Evolutionary conservation across 805 yeast species (phyloP), one percentile per base, ranked within the genome.

Genomic region (Ogataea wickerhamii): DNA sequence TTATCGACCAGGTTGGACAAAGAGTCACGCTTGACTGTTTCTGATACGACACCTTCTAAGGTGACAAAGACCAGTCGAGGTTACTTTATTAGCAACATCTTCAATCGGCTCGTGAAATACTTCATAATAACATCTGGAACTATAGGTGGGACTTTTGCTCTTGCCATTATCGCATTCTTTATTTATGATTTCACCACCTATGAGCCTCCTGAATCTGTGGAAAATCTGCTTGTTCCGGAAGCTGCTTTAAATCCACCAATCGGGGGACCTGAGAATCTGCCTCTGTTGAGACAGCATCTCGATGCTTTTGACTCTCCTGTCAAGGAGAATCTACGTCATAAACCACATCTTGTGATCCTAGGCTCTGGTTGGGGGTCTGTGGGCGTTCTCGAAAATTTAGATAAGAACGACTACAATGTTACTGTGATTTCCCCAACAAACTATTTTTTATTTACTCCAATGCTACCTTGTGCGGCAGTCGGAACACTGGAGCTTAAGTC

Each of bases 341-440:
- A 70, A 54, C 82, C 82, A 24, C 70, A 71, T 43, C 60, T 80
- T 36, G 84, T 80, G 3, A 66, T 80, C 23, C 63, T 80, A 24
- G 87, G 87, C 13, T 71, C 80, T 26, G 87, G 87, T 32, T 80
- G 87, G 87, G 87, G 83, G 2, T 71, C 83, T 6, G 83, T 76
- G 20, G 77, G 80, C 11, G 51, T 79, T 7, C 63, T 80, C 47
- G 76, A 74, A 51, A 62, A 64, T 31, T 53, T 80, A 37, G 67
- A 68, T 41, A 68, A 73, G 18, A 72, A 73, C 29, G 76, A 74
- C 47, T 80, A 78, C 55, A 80, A 79, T 47, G 78, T 80, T 38
- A 78, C 83, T 3, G 79, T 80, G 18, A 68, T 80, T 25, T 78
- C 85, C 3, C 87, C 87, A 18, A 76, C 80, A 3, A 79, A 79